Conservation (phyloP, 352 stramenopile species). For the Phytophthora hybrid region DNA sequence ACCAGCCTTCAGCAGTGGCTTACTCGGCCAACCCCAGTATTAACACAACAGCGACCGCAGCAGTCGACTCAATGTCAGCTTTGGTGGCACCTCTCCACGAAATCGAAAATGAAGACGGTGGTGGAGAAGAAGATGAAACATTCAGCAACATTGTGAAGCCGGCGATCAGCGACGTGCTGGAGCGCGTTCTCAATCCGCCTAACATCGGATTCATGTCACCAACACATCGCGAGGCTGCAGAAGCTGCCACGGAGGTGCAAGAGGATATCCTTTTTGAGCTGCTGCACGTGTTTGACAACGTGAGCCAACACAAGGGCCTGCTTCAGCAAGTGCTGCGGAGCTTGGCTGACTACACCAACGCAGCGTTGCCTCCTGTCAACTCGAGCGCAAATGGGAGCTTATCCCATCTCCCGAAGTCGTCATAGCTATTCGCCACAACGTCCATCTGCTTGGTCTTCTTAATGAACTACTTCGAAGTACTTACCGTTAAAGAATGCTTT, state of each 20-base stretch:
- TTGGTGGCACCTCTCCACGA: constrained; percentile 22
- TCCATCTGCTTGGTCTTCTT: not conserved
- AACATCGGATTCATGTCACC: constrained; percentile 33
- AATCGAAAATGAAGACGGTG: constrained; percentile 38
- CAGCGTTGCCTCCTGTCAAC: constrained; percentile 13
- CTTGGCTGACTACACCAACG: constrained; percentile 53
- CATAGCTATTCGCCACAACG: constrained; percentile 18
- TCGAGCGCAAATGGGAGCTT: constrained; percentile 22
- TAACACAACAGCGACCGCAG: constrained; percentile 5
- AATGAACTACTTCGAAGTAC: not conserved
- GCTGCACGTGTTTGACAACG: constrained; percentile 76
- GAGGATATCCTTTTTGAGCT: constrained; percentile 86
- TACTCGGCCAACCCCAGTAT: constrained; percentile 5
- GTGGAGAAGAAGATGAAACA: constrained; percentile 54
- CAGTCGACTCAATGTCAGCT: constrained; percentile 10
- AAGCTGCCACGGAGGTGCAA: constrained; percentile 53
- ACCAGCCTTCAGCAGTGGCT: not conserved
- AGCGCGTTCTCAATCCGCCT: constrained; percentile 49
- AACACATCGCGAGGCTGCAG: constrained; percentile 27
- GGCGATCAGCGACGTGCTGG: constrained; percentile 78
- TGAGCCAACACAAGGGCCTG: constrained; percentile 69
- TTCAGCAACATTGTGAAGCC: constrained; percentile 83
- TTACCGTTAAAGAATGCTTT: constrained; percentile 18
- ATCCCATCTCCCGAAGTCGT: constrained; percentile 22
- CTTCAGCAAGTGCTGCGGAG: constrained; percentile 75